Evolutionary conservation across 228 moss, liverwort and hornwort species (phyloP).

Genomic region (Sphagnum fallax): DNA sequence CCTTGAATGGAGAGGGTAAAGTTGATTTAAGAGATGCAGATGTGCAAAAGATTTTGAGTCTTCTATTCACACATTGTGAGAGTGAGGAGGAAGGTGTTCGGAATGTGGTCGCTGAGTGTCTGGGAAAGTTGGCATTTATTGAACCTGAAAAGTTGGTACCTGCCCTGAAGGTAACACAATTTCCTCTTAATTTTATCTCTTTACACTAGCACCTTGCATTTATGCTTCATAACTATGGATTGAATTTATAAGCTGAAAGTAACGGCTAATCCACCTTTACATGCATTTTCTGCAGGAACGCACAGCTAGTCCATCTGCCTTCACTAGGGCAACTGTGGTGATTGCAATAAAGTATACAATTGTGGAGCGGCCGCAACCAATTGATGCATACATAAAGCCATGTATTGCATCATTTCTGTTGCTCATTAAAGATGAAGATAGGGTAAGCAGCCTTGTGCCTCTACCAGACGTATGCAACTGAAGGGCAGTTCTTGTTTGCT

Average conservation of each 20-base stretch:
- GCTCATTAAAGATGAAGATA: constrained; percentile 94
- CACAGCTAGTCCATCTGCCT: constrained; percentile 79
- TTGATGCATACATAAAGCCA: constrained; percentile 89
- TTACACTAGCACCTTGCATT: too few species aligned
- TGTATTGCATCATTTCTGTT: constrained; percentile 92
- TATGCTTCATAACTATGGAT: too few species aligned
- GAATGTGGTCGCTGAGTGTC: constrained; percentile 96
- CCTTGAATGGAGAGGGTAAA: constrained; percentile 86
- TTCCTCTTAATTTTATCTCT: too few species aligned
- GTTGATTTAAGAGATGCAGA: constrained; percentile 88
- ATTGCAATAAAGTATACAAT: constrained; percentile 99
- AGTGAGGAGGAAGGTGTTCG: constrained; percentile 99
- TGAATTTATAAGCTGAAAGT: background rate
- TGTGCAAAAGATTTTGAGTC: constrained; percentile 86
- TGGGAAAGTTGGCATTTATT: constrained; percentile 92
- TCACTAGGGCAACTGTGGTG: constrained; percentile 93
- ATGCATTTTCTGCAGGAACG: constrained; percentile 60
- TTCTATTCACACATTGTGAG: constrained; percentile 95
- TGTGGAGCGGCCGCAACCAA: constrained; percentile 96
- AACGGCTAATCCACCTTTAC: background rate
- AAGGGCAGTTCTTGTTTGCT: background rate
- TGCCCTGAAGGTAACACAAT: constrained; percentile 63
- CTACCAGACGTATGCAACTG: background rate
- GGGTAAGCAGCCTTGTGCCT: constrained; percentile 34
- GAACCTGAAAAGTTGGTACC: constrained; percentile 92